A percentile compares a stretch with the other conserved stretches of the same genome.
These are phyloP conservation scores for Irpex sp. DNA, from an alignment of 1,284 basidiomycete genomes.

Conservation along the genomic window DNA sequence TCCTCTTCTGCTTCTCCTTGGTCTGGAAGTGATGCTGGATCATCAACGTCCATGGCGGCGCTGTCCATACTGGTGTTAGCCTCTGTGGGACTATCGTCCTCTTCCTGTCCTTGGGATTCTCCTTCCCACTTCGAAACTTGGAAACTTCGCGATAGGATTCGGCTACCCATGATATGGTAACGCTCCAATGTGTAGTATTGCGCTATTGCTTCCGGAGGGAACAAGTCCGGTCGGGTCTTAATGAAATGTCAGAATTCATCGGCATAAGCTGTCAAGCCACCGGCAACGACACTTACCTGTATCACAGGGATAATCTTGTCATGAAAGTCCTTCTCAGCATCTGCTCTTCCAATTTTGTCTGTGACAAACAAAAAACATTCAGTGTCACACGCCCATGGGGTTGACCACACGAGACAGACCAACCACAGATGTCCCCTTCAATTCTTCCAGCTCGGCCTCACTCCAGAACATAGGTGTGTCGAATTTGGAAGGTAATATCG, in stretches of 20 bases:
- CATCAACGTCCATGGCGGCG: constrained; percentile 53
- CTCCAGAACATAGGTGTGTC: constrained; percentile 97
- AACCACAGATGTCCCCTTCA: constrained; percentile 84
- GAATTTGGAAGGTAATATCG: constrained; percentile 69
- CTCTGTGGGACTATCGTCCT: constrained; percentile 25
- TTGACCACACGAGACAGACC: constrained; percentile 46
- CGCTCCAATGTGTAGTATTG: constrained; percentile 67
- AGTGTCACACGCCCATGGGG: not conserved
- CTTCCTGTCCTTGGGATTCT: constrained; percentile 22
- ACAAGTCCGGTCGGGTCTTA: constrained; percentile 70
- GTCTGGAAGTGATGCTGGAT: constrained; percentile 6
- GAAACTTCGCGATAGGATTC: constrained; percentile 92
- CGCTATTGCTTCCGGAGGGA: constrained; percentile 45
- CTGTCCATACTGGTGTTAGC: constrained; percentile 28
- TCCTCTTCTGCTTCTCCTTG: constrained; percentile 13
- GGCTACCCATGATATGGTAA: constrained; percentile 90
- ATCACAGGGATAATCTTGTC: constrained; percentile 66
- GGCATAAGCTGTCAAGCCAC: not conserved
- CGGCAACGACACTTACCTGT: constrained; percentile 38
- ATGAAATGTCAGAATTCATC: not conserved
- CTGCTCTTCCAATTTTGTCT: constrained; percentile 86
- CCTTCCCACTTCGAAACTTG: constrained; percentile 60
- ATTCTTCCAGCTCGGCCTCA: constrained; percentile 67
- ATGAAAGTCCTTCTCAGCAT: constrained; percentile 77
- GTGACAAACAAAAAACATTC: constrained; percentile 10